Base-by-base conservation (phyloP, 1,139 yeast genomes). In the Suhomyces panamericanus region DNA sequence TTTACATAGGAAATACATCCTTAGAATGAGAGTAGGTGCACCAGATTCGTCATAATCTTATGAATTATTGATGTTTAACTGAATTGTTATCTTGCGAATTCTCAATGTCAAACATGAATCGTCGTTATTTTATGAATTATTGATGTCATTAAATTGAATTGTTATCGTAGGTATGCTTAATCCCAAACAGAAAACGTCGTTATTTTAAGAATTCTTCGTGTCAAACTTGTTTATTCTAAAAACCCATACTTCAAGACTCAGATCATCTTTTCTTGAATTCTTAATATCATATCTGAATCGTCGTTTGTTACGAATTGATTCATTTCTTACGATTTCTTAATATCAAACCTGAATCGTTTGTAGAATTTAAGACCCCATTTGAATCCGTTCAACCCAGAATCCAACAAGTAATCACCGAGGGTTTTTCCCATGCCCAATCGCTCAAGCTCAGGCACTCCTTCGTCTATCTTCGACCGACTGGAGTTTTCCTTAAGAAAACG, bases 281-380 rank as follows among this genome's bases (percentile, higher is more conserved):
- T n/a, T n/a, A n/a, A n/a, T n/a, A n/a, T n/a, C n/a, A n/a, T n/a
- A n/a, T n/a, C n/a, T n/a, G n/a, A n/a, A n/a, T n/a, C n/a, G n/a
- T n/a, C n/a, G n/a, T n/a, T n/a, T n/a, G n/a, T n/a, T n/a, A n/a
- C n/a, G n/a, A n/a, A n/a, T n/a, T n/a, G n/a, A n/a, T n/a, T n/a
- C n/a, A n/a, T n/a, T n/a, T 14, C 14, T 30, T 30, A 41, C 8
- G 35, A 8, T 7, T 34, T 14, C 4, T 30, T 20, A 14, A 46
- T 32, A n/a, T 36, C 33, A 16, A 69, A 57, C 41, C 52, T 56
- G 35, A 67, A 57, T 41, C 60, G 54, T 37, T 62, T 57, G 38
- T 56, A 61, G 43, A 63, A 66, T 39, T 58, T 57, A 50, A 60
- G 50, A 1, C 78, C 78, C 57, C 66, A 59, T 38, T 57, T 59